Conservation (phyloP, 2,329 filamentous ascomycete species). For the Fusarium sp. region DNA sequence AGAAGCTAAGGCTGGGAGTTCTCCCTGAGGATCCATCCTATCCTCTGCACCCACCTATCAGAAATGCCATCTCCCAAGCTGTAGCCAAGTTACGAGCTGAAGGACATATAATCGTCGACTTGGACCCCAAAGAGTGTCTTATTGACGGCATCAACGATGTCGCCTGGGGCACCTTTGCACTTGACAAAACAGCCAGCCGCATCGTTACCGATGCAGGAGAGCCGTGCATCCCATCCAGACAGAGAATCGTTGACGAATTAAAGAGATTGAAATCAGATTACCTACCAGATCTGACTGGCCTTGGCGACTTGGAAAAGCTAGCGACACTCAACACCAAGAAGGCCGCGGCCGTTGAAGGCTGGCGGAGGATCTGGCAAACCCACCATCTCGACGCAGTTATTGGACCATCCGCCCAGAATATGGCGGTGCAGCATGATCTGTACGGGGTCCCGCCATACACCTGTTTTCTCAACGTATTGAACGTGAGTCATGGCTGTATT, state of each 20-base stretch:
- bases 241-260: neutral
- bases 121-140: neutral
- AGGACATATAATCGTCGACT: constrained; percentile 11
- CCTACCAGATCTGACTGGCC: neutral
- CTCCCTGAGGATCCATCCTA: constrained; percentile 8
- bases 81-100: neutral
- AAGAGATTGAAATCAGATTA: neutral
- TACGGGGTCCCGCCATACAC: constrained; percentile 62
- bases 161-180: constrained; percentile 1
- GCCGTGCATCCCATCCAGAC: constrained; percentile 12
- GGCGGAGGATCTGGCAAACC: constrained; percentile 55
- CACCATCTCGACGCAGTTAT: constrained; percentile 63
- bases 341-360: constrained; percentile 51
- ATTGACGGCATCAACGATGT: constrained; percentile 21
- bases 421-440: constrained; percentile 63
- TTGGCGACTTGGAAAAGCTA: constrained; percentile 51
- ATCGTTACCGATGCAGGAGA: constrained; percentile 5
- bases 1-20: constrained; percentile 14
- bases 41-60: constrained; percentile 24
- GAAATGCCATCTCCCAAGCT: constrained; percentile 1
- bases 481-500: constrained; percentile 52
- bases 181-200: neutral
- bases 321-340: constrained; percentile 32
- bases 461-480: constrained; percentile 62
- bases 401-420: constrained; percentile 61